Percentiles rank a stretch among this genome's conserved stretches.
Evolutionary conservation across 2,329 filamentous ascomycete species (phyloP).

Genomic region (Arthrobotrys musiformis): DNA sequence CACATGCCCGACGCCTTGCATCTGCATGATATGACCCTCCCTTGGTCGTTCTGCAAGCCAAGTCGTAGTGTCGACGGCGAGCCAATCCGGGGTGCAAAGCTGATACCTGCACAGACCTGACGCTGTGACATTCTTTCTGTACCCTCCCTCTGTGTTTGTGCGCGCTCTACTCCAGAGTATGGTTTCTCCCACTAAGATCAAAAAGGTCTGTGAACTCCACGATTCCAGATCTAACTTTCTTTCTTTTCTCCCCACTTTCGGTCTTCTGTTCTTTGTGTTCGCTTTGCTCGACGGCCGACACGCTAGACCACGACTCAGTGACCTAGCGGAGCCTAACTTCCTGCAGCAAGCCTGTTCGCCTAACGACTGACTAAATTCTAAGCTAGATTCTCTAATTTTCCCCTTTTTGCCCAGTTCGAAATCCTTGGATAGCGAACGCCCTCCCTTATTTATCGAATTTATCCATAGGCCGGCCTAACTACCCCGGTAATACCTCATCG

Average conservation of each 20-base stretch:
- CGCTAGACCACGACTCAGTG: conserved; percentile 18
- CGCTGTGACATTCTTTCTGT: conserved; percentile 36
- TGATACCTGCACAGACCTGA: conserved; percentile 38
- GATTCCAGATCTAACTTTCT: conserved; percentile 2
- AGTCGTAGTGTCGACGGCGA: conserved; percentile 26
- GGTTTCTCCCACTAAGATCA: background rate
- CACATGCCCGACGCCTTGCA: conserved; percentile 35
- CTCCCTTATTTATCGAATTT: conserved; percentile 25
- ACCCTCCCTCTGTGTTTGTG: background rate
- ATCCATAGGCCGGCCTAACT: conserved; percentile 15
- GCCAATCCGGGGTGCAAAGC: conserved; percentile 17
- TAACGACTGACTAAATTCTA: conserved; percentile 19
- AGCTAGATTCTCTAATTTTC: conserved; percentile 31
- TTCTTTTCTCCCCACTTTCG: conserved; percentile 5
- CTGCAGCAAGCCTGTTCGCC: conserved; percentile 26
- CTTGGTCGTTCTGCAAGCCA: conserved; percentile 32
- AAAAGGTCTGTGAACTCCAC: conserved; percentile 4
- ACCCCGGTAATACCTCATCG: conserved; percentile 45
- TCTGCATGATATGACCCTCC: conserved; percentile 41
- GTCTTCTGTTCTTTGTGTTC: background rate
- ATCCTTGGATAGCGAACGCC: conserved; percentile 52
- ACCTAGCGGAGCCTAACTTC: background rate
- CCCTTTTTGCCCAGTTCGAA: conserved; percentile 40
- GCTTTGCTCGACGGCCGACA: background rate
- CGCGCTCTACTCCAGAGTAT: too few relatives aligned